A percentile compares a stretch with the other conserved stretches of the same genome.
These are phyloP conservation scores for Carex arenaria DNA, from an alignment of 202 grass and related monocot species.

Conservation along the genomic window DNA sequence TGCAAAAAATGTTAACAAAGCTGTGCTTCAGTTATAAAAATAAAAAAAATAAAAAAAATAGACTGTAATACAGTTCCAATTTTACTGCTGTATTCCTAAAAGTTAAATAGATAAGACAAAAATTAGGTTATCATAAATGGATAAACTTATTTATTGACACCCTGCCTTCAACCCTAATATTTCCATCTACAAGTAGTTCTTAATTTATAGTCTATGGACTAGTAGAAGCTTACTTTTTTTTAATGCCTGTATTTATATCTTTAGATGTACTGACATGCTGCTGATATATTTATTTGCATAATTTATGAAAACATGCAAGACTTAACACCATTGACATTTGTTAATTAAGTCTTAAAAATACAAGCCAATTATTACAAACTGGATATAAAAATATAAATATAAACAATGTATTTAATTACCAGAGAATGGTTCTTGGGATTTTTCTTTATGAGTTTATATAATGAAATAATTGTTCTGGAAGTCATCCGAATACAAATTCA, in stretches of 20 bases:
- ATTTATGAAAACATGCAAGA: not conserved
- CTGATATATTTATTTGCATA: not conserved
- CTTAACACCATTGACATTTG: not conserved
- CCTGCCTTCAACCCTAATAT: too few species aligned
- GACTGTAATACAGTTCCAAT: not conserved
- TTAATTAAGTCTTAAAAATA: not conserved
- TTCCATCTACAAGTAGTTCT: too few species aligned
- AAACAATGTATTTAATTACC: too few species aligned
- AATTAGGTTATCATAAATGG: too few species aligned
- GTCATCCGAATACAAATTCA: not conserved
- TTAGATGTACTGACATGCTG: not conserved
- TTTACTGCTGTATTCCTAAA: not conserved
- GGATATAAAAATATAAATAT: too few species aligned
- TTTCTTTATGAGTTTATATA: not conserved
- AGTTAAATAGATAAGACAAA: not conserved
- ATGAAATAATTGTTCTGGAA: not conserved
- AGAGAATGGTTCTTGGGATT: not conserved
- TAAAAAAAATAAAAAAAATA: too few species aligned
- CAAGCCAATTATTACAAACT: not conserved
- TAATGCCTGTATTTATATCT: too few species aligned
- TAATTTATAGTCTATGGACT: too few species aligned
- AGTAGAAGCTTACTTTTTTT: too few species aligned
- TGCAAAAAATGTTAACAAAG: not conserved
- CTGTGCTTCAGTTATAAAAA: not conserved
- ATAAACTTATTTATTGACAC: too few species aligned